Evolutionary conservation across 2,329 filamentous ascomycete species (phyloP), one percentile per base, ranked within the genome.

Genomic region (Pseudogymnoascus sp.): DNA sequence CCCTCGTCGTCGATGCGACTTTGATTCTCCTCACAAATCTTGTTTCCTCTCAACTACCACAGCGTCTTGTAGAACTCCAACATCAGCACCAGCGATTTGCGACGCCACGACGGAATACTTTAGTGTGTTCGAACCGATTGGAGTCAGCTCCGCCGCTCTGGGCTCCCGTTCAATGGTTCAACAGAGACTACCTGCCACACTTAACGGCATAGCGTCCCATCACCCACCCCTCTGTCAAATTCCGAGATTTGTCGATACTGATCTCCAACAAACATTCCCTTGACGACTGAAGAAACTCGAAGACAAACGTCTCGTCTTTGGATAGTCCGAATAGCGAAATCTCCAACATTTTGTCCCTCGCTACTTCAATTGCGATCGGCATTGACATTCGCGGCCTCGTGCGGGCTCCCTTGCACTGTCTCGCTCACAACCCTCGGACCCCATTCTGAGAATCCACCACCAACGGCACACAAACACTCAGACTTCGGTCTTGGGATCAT

Each of bases 311-410:
- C 28, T 33, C 16, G 28, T 33, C 50, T 56, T 12, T n/a, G 28
- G 33, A 56, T 56, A 18, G 16, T 33, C n/a, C 50, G 10, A 33
- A 56, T 33, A 33, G 28, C 50, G 50, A 56, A 33, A 56, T 33
- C 11, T 56, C n/a, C n/a, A 21, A 56, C 50, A 33, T 33, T 31
- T 33, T 56, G 2, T 21, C 28, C 16, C 28, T 33, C 50, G 50
- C 28, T 33, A 33, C 50, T 56, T 56, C 50, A 56, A 33, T 56
- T 56, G 50, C 28, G 50, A 56, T 56, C 50, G 50, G 50, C 50
- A 56, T 56, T 12, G 14, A 14, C 16, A 31, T 14, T 33, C 28
- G 10, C 47, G 47, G n/a, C 47, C n/a, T 56, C 47, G 50, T 33
- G 28, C 10, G 50, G 50, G 50, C n/a, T 56, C 50, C 50, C 28